Conservation (phyloP, 2,329 filamentous ascomycete genomes). For the Colletotrichum zoysiae region DNA sequence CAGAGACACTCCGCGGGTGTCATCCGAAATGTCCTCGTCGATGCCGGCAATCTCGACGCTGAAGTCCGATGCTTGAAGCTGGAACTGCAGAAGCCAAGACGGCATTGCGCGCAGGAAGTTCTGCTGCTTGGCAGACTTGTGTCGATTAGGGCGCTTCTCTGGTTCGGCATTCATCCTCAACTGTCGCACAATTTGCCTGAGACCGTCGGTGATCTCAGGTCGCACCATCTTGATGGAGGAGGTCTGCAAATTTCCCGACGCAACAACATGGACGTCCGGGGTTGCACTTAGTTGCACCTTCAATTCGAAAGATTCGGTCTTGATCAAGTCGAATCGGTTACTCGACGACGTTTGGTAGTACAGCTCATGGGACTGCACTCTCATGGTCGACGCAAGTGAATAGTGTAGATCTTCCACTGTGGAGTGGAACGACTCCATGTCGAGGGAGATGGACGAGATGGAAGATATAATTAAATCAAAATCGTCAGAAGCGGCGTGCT, state of each 20-base stretch:
- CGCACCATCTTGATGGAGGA: slow-evolving; percentile 91
- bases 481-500: slow-evolving; percentile 76
- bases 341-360: slow-evolving; percentile 94
- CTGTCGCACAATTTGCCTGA: slow-evolving; percentile 91
- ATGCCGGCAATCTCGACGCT: slow-evolving; percentile 91
- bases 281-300: slow-evolving; percentile 87
- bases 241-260: slow-evolving; percentile 84
- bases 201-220: slow-evolving; percentile 90
- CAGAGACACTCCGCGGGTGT: slow-evolving; percentile 84
- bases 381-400: slow-evolving; percentile 82
- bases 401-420: slow-evolving; percentile 87
- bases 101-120: slow-evolving; percentile 86
- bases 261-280: slow-evolving; percentile 86
- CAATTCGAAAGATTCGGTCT: slow-evolving; percentile 89
- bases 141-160: slow-evolving; percentile 66
- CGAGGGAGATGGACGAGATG: slow-evolving; percentile 91
- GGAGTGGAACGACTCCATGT: slow-evolving; percentile 96
- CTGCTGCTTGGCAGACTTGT: slow-evolving; percentile 58
- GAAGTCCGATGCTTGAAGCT: slow-evolving; percentile 89
- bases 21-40: slow-evolving; percentile 84
- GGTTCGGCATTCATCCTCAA: slow-evolving; percentile 78
- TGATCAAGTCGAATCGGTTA: slow-evolving; percentile 85
- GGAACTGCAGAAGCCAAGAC: slow-evolving; percentile 85
- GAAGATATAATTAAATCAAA: slow-evolving; percentile 97
- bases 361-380: slow-evolving; percentile 86